These are phyloP conservation scores for Fusarium secorum DNA, from an alignment of 2,329 filamentous ascomycete genomes.

Conservation along the genomic window DNA sequence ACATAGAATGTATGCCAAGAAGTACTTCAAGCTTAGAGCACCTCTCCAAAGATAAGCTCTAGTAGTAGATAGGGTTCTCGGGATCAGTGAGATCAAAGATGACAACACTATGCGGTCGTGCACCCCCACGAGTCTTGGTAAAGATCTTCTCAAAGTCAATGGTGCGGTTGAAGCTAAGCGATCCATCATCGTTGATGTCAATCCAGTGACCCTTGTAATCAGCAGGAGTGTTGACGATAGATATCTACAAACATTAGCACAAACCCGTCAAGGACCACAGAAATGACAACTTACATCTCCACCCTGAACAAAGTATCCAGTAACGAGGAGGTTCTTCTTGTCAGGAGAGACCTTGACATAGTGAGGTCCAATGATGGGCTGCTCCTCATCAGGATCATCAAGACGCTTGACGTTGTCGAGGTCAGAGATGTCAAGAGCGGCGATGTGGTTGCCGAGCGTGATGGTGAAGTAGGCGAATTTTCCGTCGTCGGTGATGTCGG, in stretches of 20 bases:
- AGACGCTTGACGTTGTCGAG: constrained; percentile 67
- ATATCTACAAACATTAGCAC: constrained; percentile 49
- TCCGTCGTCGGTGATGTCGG: constrained; percentile 66
- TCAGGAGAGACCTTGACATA: constrained; percentile 71
- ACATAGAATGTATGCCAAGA: background rate
- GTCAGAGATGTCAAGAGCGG: constrained; percentile 50
- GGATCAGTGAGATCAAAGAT: constrained; percentile 66
- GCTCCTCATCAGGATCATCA: constrained; percentile 65
- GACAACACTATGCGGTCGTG: constrained; percentile 63
- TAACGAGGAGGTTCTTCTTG: constrained; percentile 69
- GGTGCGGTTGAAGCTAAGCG: constrained; percentile 65
- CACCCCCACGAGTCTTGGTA: constrained; percentile 60
- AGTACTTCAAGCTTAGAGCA: background rate
- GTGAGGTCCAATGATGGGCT: constrained; percentile 68
- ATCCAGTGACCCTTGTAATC: constrained; percentile 71
- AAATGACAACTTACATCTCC: constrained; percentile 52
- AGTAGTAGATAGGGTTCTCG: constrained; percentile 59
- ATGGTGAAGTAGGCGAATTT: constrained; percentile 67
- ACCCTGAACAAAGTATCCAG: constrained; percentile 72
- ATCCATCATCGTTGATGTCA: constrained; percentile 62
- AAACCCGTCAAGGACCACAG: rapidly evolving
- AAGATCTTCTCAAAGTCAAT: constrained; percentile 66
- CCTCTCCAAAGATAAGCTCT: background rate
- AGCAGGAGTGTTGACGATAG: constrained; percentile 66
- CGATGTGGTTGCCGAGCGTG: constrained; percentile 67